Evolutionary conservation across 1,284 basidiomycete genomes (phyloP).

Genomic region (Rhodotorula sp.): DNA sequence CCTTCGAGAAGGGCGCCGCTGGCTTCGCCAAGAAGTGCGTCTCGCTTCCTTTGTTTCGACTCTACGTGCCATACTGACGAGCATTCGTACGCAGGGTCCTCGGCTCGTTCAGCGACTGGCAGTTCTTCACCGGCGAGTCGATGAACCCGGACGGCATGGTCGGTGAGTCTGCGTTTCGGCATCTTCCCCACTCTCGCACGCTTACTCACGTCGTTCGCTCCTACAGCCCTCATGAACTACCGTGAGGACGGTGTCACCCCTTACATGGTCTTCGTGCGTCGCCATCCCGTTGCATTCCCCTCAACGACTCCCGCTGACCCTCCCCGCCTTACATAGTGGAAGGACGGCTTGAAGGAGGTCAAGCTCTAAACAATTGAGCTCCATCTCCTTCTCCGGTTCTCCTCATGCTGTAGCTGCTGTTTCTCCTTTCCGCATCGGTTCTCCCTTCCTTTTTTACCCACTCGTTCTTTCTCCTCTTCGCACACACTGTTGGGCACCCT

Average conservation of each 20-base stretch:
- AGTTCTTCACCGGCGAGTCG: conserved; percentile 80
- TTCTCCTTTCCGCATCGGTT: not conserved
- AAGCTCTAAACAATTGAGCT: conserved; percentile 11
- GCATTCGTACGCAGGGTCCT: conserved; percentile 63
- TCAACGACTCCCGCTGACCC: not conserved
- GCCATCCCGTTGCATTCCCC: not conserved
- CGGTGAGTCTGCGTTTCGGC: conserved; percentile 55
- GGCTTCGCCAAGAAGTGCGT: conserved; percentile 63
- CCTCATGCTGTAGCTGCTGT: not conserved
- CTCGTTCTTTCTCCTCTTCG: no score
- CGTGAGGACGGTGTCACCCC: conserved; percentile 40
- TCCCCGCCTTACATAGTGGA: conserved; percentile 71
- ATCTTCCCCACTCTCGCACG: no score
- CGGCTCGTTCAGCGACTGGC: conserved; percentile 84
- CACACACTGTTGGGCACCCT: no score
- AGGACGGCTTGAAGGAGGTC: conserved; percentile 48
- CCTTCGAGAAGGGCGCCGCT: conserved; percentile 80
- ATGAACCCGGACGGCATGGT: conserved; percentile 90
- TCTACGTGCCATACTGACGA: not conserved
- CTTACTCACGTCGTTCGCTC: not conserved
- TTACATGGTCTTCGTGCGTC: conserved; percentile 9
- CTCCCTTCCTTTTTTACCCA: no score
- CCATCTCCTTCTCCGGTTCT: not conserved
- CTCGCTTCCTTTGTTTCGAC: not conserved
- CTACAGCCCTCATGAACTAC: conserved; percentile 64